Conservation (phyloP, 169 alveolate genomes). For the Cyclospora cayetanensis region DNA sequence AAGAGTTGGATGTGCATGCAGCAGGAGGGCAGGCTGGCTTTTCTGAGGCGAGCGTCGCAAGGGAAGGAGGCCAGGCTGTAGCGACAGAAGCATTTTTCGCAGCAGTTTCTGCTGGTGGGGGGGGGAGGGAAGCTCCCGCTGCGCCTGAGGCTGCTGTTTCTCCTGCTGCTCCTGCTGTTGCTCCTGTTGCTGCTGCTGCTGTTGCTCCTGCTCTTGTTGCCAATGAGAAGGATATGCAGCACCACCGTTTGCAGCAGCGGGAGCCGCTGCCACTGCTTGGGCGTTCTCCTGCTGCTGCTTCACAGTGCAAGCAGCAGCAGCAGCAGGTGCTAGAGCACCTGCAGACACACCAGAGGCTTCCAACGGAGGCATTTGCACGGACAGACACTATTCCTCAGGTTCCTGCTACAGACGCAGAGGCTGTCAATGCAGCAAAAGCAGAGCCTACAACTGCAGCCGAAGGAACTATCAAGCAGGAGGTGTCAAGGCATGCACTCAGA, state of each 20-base stretch:
- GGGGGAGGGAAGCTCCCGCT: too few relatives aligned
- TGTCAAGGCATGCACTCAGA: too few relatives aligned
- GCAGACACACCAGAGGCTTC: neutral
- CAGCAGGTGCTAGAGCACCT: neutral
- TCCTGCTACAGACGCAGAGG: neutral
- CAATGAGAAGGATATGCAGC: neutral
- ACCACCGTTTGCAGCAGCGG: neutral
- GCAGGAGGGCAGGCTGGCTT: too few relatives aligned
- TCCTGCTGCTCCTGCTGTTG: neutral
- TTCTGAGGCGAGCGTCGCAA: too few relatives aligned
- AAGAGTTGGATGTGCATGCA: too few relatives aligned
- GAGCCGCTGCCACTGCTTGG: neutral
- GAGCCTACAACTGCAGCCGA: neutral
- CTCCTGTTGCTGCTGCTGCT: neutral
- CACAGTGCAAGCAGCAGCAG: slow-evolving; percentile 9
- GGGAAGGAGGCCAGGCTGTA: too few relatives aligned
- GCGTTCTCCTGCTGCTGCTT: too few relatives aligned
- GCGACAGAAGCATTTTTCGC: too few relatives aligned
- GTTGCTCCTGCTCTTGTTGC: neutral
- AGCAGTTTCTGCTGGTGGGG: too few relatives aligned
- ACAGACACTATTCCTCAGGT: neutral
- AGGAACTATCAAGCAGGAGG: too few relatives aligned
- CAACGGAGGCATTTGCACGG: neutral
- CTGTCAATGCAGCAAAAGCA: neutral
- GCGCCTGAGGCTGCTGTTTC: too few relatives aligned